Evolutionary conservation across 108 stramenopile species (phyloP), one percentile per base, ranked within the genome.

Genomic region (Cyclostephanos invisitatus): DNA sequence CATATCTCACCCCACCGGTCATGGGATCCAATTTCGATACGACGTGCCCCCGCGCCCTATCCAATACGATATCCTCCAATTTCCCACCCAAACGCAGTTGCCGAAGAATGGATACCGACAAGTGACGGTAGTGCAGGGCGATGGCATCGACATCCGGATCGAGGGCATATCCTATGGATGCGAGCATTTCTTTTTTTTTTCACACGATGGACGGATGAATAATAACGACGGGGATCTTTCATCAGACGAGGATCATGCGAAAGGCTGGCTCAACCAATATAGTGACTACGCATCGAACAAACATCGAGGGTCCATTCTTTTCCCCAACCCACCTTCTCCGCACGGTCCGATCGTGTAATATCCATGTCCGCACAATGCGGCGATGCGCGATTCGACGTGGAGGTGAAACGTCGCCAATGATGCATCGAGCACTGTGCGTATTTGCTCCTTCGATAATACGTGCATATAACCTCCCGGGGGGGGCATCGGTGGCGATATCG

Each of bases 331-430:
- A 62, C 62, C 94, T 72, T 95, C 94, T 24, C 94, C 94, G 72
- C 94, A 92, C 15, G 94, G 94, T n/a, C 94, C 94, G 56, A 95
- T 95, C 22, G 91, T 95, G 68, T 92, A 95, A 70, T 85, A 96
- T 10, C 91, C 91, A 46, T 90, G 67, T 0, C 94, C 91, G 11
- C 87, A 79, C 28, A 89, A 55, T 1, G 90, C 74, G 7, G 94
- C 91, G 56, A 93, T 86, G 25, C 94, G 82, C 22, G 91, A 82
- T 77, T 96, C 86, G 14, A 84, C 83, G 65, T 93, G 90, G 32
- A 95, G 67, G n/a, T 73, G 73, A 74, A 95, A 91, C 1, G 93
- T 91, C 5, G 87, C 83, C 57, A 94, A 74, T 2, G 86, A 83
- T 22, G 90, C 87, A 64, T 88, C 82, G 63, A 94, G 68, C 20